A percentile compares a stretch with the other conserved stretches of the same genome.
Conservation (phyloP, 2,329 filamentous ascomycete species). For the Monilinia polystroma region DNA sequence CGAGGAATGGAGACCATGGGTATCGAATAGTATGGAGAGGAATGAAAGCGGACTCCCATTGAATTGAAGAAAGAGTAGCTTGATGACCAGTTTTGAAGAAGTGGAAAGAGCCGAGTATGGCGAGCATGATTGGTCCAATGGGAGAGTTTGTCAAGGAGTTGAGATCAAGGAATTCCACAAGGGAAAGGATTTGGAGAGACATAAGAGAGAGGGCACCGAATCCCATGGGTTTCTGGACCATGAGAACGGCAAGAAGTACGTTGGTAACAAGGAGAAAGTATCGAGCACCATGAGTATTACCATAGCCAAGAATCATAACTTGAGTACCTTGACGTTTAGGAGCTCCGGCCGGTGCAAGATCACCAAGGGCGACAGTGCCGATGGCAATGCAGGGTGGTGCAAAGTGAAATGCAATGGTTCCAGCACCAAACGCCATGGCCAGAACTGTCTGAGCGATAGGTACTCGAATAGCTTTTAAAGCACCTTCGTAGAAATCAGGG, state of each 20-base stretch:
- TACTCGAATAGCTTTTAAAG: constrained; percentile 71
- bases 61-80: constrained; percentile 80
- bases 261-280: constrained; percentile 83
- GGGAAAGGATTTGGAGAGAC: constrained; percentile 83
- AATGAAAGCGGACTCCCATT: constrained; percentile 96
- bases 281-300: constrained; percentile 86
- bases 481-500: constrained; percentile 53
- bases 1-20: constrained; percentile 81
- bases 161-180: constrained; percentile 63
- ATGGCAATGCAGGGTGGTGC: constrained; percentile 82
- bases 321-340: constrained; percentile 47
- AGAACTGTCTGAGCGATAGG: constrained; percentile 78
- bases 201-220: constrained; percentile 78
- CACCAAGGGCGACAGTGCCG: constrained; percentile 44
- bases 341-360: constrained; percentile 27
- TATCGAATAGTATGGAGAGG: constrained; percentile 79
- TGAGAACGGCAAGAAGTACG: constrained; percentile 70
- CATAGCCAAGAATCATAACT: constrained; percentile 84
- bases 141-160: constrained; percentile 62
- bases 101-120: constrained; percentile 86
- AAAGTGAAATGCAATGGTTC: constrained; percentile 81
- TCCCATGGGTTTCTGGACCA: constrained; percentile 94
- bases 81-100: constrained; percentile 99
- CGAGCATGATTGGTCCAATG: constrained; percentile 81
- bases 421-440: constrained; percentile 76